Base-by-base conservation (phyloP, 306 rosid genomes). In the Vigna mungo region DNA sequence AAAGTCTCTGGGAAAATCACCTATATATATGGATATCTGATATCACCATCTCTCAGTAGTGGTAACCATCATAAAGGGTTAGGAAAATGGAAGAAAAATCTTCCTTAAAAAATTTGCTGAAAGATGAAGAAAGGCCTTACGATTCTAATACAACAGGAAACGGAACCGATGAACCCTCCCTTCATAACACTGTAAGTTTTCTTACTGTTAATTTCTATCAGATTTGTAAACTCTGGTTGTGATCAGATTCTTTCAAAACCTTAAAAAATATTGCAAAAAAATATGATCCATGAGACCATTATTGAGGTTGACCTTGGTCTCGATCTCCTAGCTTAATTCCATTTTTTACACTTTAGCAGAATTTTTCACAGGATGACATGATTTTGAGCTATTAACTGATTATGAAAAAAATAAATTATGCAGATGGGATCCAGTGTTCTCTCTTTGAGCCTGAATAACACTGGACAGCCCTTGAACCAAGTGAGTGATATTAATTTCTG, bases 351-450 rank as follows among this genome's bases (percentile, higher is more conserved):
- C 13, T 32, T 30, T 34, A 39, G 25, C 27, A 52, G 14, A 18
- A 27, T 80, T 18, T 53, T 34, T 53, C 13, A 32, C 16, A 9
- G 4, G 32, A 27, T 46, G 7, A 60, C n/a, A 34, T 15, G 21
- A 5, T 75, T 56, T 54, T 66, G 25, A 23, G 9, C 7, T 49
- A n/a, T 72, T 13, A 64, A 27, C 9, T 68, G 72, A 68, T 68
- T 74, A 6, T 37, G 46, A 4, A 41, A 34, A 34, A 34, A 34
- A 32, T 4, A 34, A 34, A 20, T 66, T 70, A 48, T 72, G 73
- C 82, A 85, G 86, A 47, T 58, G 47, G 84, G 84, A 78, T 85
- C 86, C 63, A 47, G 44, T 36, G 59, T 81, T 81, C 74, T 78
- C 0, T 56, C 74, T 58, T 76, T 81, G 72, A 81, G 74, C 25